Evolutionary conservation across 805 yeast genomes (phyloP).

Genomic region (Suhomyces sp.): DNA sequence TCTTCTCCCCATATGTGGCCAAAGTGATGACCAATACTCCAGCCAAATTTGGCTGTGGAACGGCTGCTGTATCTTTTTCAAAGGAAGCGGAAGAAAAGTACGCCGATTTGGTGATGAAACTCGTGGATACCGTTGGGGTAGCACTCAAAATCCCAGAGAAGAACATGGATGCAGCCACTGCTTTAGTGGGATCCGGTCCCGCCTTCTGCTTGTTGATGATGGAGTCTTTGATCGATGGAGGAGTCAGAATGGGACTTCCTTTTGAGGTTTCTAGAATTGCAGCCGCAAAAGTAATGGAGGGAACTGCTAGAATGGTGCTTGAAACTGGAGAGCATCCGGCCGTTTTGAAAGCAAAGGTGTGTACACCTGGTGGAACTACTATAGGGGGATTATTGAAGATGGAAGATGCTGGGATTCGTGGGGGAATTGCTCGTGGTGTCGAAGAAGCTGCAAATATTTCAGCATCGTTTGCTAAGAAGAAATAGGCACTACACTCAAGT

Average conservation of each 20-base stretch:
- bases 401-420: slow-evolving; percentile 89
- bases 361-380: slow-evolving; percentile 98
- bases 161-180: slow-evolving; percentile 95
- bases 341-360: slow-evolving; percentile 78
- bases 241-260: slow-evolving; percentile 91
- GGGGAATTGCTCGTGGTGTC: slow-evolving; percentile 83
- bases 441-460: slow-evolving; percentile 91
- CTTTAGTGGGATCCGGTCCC: slow-evolving; percentile 94
- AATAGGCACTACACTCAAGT: slow-evolving; percentile 8
- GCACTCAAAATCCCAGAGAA: slow-evolving; percentile 76
- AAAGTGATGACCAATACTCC: slow-evolving; percentile 99
- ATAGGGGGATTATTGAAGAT: slow-evolving; percentile 90
- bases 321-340: slow-evolving; percentile 86
- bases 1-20: slow-evolving; percentile 60
- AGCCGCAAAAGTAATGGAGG: slow-evolving; percentile 92
- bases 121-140: slow-evolving; percentile 65
- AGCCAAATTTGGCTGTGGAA: slow-evolving; percentile 87
- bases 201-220: slow-evolving; percentile 87
- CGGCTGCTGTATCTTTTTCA: slow-evolving; percentile 87
- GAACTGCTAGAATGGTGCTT: slow-evolving; percentile 87
- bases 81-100: slow-evolving; percentile 40
- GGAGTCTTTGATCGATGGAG: slow-evolving; percentile 93
- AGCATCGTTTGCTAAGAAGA: slow-evolving; percentile 43
- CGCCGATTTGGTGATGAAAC: slow-evolving; percentile 48
- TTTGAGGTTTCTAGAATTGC: slow-evolving; percentile 76